Percentiles rank a stretch among this genome's conserved stretches.
phyloP scores from a whole-genome alignment of 208 protist species.

The Wallacemonas rigidus region DNA sequence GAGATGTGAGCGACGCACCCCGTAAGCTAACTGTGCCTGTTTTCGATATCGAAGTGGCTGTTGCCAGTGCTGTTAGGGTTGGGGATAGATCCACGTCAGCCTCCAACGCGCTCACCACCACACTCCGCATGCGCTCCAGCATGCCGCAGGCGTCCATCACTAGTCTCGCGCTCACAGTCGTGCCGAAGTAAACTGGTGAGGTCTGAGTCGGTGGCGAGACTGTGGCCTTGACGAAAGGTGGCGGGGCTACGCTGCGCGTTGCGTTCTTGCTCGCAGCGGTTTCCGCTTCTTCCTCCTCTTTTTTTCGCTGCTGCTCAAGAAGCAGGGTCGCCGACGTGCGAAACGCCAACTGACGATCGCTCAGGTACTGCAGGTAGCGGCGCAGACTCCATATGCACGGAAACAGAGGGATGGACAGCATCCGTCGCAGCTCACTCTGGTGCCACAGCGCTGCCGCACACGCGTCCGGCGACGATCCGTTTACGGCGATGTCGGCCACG shows the following conservation, averaged over 20 bases:
- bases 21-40: too few relatives aligned
- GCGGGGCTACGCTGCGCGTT: too few relatives aligned
- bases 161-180: background rate
- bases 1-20: too few relatives aligned
- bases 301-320: too few relatives aligned
- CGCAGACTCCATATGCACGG: constrained; percentile 34
- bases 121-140: constrained; percentile 13
- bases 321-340: background rate
- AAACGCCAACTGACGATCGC: constrained; percentile 13
- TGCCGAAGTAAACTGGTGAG: background rate
- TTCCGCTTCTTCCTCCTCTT: background rate
- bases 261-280: background rate
- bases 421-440: constrained; percentile 27
- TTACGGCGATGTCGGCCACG: constrained; percentile 33
- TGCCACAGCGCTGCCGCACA: constrained; percentile 22
- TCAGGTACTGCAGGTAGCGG: constrained; percentile 33
- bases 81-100: background rate
- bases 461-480: constrained; percentile 7
- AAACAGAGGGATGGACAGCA: constrained; percentile 9
- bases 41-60: too few relatives aligned
- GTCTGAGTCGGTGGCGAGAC: background rate
- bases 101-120: background rate
- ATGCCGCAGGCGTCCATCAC: constrained; percentile 8
- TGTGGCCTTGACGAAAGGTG: background rate
- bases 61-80: too few relatives aligned